These are phyloP conservation scores for Pyronema domesticum DNA, from an alignment of 495 filamentous ascomycete genomes.

Conservation along the genomic window DNA sequence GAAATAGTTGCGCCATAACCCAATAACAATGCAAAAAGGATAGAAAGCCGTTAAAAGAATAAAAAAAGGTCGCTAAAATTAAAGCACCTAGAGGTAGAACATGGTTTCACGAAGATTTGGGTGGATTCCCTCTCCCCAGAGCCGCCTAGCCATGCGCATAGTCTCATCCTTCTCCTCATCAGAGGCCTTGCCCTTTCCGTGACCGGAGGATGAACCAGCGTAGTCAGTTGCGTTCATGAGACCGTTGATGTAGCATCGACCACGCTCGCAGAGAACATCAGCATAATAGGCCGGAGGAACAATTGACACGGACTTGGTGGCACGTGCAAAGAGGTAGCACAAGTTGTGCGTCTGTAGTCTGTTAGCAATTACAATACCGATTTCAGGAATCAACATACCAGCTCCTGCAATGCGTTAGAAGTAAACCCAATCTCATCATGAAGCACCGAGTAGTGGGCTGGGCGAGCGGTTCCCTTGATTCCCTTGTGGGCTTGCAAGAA, in stretches of 20 bases:
- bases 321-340: constrained; percentile 62
- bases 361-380: constrained; percentile 2
- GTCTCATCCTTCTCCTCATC: constrained; percentile 2
- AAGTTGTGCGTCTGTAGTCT: constrained; percentile 45
- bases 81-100: constrained; percentile 49
- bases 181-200: neutral
- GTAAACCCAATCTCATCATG: constrained; percentile 41
- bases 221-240: constrained; percentile 28
- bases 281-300: constrained; percentile 74
- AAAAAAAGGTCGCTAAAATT: too few species aligned
- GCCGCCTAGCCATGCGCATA: constrained; percentile 4
- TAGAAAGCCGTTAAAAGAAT: too few species aligned
- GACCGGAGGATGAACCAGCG: too few species aligned
- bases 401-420: constrained; percentile 13
- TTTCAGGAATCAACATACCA: constrained; percentile 13
- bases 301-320: constrained; percentile 62
- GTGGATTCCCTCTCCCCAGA: constrained; percentile 27
- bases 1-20: too few species aligned
- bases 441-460: constrained; percentile 61
- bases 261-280: constrained; percentile 54
- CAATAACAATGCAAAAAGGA: too few species aligned
- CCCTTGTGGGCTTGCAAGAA: constrained; percentile 73
- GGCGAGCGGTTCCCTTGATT: constrained; percentile 68
- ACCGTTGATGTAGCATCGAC: constrained; percentile 44
- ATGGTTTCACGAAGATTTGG: constrained; percentile 45